Percentiles rank a stretch among this genome's conserved stretches.
phyloP scores from a whole-genome alignment of 495 filamentous ascomycete species.

The Penicillium taxi region DNA sequence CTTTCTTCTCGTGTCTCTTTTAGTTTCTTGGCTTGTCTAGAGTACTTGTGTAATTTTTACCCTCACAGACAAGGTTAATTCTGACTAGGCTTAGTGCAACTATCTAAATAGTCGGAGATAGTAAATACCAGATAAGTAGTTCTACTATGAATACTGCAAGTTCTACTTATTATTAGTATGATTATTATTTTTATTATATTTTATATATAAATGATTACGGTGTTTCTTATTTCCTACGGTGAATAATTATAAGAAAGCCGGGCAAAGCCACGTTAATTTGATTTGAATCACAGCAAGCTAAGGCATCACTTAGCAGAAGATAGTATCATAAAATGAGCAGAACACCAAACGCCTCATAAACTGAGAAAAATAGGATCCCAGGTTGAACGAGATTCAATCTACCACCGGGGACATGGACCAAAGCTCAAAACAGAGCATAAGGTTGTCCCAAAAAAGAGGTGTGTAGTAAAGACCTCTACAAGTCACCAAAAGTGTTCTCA shows the following conservation, averaged over 20 bases:
- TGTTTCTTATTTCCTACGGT: too few relatives aligned
- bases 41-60: conserved; percentile 17
- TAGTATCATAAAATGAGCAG: conserved; percentile 15
- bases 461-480: conserved; percentile 20
- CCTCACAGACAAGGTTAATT: conserved; percentile 18
- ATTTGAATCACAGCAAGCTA: conserved; percentile 1
- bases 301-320: conserved; percentile 12
- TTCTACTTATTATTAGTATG: too few relatives aligned
- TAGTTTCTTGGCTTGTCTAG: conserved; percentile 7
- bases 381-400: conserved; percentile 7
- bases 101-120: too few relatives aligned
- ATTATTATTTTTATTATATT: too few relatives aligned
- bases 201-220: too few relatives aligned
- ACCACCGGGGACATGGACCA: neutral
- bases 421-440: neutral
- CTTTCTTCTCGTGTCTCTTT: conserved; percentile 5
- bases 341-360: conserved; percentile 25
- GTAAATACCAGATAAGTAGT: too few relatives aligned
- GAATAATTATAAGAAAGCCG: too few relatives aligned
- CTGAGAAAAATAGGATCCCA: conserved; percentile 8
- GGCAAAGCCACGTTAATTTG: too few relatives aligned
- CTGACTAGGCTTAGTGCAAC: too few relatives aligned
- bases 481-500: conserved; percentile 94
- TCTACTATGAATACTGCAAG: too few relatives aligned
- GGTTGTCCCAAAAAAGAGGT: conserved; percentile 2